Base-by-base conservation (phyloP, 2,329 filamentous ascomycete species). In the Magnaporthiopsis incrustans region DNA sequence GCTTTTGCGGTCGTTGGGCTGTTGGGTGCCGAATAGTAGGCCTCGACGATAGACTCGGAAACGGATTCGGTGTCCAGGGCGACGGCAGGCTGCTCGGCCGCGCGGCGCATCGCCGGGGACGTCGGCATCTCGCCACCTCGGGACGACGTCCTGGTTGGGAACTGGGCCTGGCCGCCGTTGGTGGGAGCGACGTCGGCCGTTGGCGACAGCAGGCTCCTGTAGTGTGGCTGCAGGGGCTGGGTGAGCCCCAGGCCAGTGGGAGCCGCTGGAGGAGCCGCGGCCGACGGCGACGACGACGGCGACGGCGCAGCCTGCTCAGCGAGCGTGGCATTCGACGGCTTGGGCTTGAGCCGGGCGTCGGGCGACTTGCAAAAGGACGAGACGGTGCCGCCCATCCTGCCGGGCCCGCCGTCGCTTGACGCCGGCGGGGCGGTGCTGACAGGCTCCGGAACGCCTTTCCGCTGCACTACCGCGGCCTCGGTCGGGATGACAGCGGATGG, bases 81-180 rank as follows among this genome's bases (percentile, higher is more conserved):
- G 7, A 25, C 18, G 14, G 57, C 18, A 15, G 57, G 18, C 57
- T 27, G 44, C n/a, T 53, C 44, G 2, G 38, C 38, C 14, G 53
- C 12, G 30, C 35, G 10, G 32, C 61, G 61, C 22, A 35, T 25
- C 7, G 61, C 12, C n/a, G 38, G 35, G 3, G 63, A 56, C 5
- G 58, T 30, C 7, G 61, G 26, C 26, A 35, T 59, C 32, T 58
- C 64, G n/a, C 18, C 30, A 7, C 15, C 18, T 30, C 61, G 68
- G 26, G 76, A 76, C 5, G 75, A 71, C 25, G 69, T 72, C n/a
- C 76, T 73, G 18, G 73, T 70, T 10, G 75, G 70, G 53, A 73
- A 73, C 64, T 68, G 73, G 30, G 65, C 63, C 50, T 66, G 64
- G 18, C 22, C 25, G 14, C 25, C 61, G n/a, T 62, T 65, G 15